Evolutionary conservation across 371 early-diverging fungal species (phyloP).

Genomic region (Scutellospora calospora): DNA sequence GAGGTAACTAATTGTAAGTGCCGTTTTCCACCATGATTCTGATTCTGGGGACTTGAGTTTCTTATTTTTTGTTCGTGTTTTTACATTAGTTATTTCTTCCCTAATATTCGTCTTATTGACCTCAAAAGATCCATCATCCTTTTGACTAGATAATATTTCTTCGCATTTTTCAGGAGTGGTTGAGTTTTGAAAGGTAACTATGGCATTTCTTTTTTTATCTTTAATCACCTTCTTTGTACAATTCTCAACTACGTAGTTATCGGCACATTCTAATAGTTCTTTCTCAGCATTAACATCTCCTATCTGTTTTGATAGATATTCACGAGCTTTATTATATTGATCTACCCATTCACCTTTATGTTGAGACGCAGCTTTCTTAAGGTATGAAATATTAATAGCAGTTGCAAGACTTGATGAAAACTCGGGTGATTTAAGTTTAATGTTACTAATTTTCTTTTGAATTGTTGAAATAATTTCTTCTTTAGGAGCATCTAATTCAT

Average conservation of each 20-base stretch:
- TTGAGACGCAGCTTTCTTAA: not conserved
- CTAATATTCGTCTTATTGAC: not conserved
- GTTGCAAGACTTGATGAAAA: not conserved
- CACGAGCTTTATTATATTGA: not conserved
- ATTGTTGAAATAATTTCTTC: not conserved
- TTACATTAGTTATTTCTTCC: not conserved
- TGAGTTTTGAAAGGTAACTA: not conserved
- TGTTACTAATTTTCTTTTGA: not conserved
- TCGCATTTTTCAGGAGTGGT: not conserved
- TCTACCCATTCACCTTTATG: not conserved
- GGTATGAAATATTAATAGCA: slow-evolving; percentile 19
- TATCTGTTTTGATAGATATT: not conserved
- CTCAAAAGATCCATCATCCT: slow-evolving; percentile 25
- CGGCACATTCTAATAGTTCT: not conserved
- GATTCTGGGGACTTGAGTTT: not conserved
- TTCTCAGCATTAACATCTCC: not conserved
- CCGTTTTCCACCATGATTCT: slow-evolving; percentile 18
- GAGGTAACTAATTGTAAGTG: slow-evolving; percentile 1
- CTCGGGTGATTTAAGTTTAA: not conserved
- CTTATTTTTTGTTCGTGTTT: not conserved
- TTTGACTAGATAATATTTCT: not conserved
- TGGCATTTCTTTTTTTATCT: not conserved
- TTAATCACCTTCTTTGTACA: not conserved
- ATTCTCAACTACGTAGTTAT: slow-evolving; percentile 10
- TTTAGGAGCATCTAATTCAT: not conserved